These are phyloP conservation scores for Candida bentonensis DNA, from an alignment of 805 yeast genomes.

Conservation along the genomic window DNA sequence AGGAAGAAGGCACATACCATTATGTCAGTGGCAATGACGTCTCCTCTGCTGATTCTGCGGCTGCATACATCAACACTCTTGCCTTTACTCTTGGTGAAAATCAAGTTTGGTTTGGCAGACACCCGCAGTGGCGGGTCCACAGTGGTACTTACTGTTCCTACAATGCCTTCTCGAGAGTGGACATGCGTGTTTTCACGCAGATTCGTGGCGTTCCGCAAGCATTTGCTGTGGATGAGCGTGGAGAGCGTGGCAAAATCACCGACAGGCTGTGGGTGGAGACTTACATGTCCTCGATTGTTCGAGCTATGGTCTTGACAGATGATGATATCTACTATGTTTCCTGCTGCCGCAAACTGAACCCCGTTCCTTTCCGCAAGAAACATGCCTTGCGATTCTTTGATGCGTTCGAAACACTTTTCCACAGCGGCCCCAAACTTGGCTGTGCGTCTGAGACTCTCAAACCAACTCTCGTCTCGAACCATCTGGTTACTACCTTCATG, in stretches of 20 bases:
- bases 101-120: constrained; percentile 63
- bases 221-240: constrained; percentile 22
- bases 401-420: constrained; percentile 54
- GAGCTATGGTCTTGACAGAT: constrained; percentile 67
- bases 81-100: constrained; percentile 32
- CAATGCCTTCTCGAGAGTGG: constrained; percentile 62
- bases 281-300: constrained; percentile 54
- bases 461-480: constrained; percentile 50
- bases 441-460: constrained; percentile 52
- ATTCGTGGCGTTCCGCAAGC: constrained; percentile 37
- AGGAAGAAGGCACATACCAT: constrained; percentile 41
- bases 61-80: constrained; percentile 40
- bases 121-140: constrained; percentile 27
- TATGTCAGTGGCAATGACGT: constrained; percentile 40
- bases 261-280: constrained; percentile 32
- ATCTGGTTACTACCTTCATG: constrained; percentile 62
- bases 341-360: constrained; percentile 73
- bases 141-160: constrained; percentile 38
- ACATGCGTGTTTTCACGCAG: constrained; percentile 51
- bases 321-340: constrained; percentile 65
- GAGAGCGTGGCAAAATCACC: constrained; percentile 24
- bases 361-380: constrained; percentile 36
- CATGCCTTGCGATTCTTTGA: constrained; percentile 40
- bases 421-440: constrained; percentile 55
- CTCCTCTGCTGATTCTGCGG: constrained; percentile 38